Evolutionary conservation across 1,139 yeast species (phyloP), one percentile per base, ranked within the genome.

Genomic region (Magnusiomyces fungicola): DNA sequence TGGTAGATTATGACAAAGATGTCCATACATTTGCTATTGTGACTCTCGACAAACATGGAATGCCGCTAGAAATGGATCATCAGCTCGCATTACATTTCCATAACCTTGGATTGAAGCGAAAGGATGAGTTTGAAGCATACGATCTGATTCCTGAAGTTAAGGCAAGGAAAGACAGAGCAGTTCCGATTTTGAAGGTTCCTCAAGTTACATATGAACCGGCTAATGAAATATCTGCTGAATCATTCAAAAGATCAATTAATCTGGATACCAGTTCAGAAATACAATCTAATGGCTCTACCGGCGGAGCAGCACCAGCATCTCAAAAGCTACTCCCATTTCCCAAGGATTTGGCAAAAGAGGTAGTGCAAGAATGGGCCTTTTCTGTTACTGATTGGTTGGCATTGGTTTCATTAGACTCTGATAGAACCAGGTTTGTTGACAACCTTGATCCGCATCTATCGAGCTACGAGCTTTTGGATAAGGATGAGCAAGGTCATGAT

Each of bases 381-480:
- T 49, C 53, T n/a, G 18, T 60, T 14, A 52, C 53, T 19, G 69
- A 67, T 43, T 67, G 70, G 70, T 50, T 57, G 1, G 63, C 62
- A 3, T 46, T 66, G 50, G 60, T 56, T 7, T 48, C 58, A 1
- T 46, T 65, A 3, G 57, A 54, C 30, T 51, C 65, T 22, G 51
- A 50, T 21, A 12, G 44, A 6, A 3, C 36, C 12, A 19, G 41
- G 3, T 45, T 53, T 7, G 49, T 41, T 1, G 55, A 53, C 18
- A 43, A 44, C 2, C 54, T 60, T 12, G 67, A 67, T 44, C 48
- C 53, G 2, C 57, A 59, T 29, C 47, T 66, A 2, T 56, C 61
- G 30, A 49, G 53, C 18, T 64, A 60, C 49, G 40, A 53, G n/a
- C 58, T 60, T 7, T 42, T 49, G 10, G 61, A 56, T 21, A 43